Conservation (phyloP, 1,284 basidiomycete genomes). For the Cutaneotrichosporon spelunceum region DNA sequence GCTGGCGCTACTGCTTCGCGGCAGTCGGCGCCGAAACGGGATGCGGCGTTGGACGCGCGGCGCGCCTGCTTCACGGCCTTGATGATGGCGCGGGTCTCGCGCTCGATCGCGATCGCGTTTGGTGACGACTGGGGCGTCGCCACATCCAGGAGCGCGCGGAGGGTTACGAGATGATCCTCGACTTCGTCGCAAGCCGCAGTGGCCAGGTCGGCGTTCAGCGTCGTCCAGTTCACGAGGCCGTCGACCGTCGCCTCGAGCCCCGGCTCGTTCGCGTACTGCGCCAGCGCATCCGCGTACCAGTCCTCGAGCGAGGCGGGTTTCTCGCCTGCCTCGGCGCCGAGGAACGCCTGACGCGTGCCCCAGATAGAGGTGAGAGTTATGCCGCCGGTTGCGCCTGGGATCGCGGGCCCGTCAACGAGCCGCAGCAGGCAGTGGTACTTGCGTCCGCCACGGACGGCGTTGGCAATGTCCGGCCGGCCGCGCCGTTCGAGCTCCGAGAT, state of each 20-base stretch:
- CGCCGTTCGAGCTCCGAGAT: not conserved
- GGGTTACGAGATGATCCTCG: not conserved
- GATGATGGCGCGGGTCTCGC: not conserved
- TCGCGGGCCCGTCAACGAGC: slow-evolving; percentile 2
- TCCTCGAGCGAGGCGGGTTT: slow-evolving; percentile 7
- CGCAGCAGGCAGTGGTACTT: slow-evolving; percentile 7
- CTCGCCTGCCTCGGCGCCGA: not conserved
- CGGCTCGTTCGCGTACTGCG: slow-evolving; percentile 4
- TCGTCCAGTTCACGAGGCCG: slow-evolving; percentile 10
- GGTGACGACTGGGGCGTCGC: not conserved
- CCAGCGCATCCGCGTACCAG: slow-evolving; percentile 9
- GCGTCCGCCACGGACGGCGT: slow-evolving; percentile 1
- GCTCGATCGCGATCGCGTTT: not conserved
- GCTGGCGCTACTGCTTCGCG: not conserved
- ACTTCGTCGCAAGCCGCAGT: slow-evolving; percentile 4
- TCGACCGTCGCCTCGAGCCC: slow-evolving; percentile 6
- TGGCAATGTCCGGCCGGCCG: slow-evolving; percentile 1
- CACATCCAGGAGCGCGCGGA: not conserved
- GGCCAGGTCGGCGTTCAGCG: slow-evolving; percentile 5
- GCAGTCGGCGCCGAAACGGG: slow-evolving; percentile 6
- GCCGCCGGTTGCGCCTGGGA: slow-evolving; percentile 1
- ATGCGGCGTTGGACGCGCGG: slow-evolving; percentile 2
- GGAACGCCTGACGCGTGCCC: slow-evolving; percentile 10
- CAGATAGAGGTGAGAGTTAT: slow-evolving; percentile 4
- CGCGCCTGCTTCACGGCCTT: slow-evolving; percentile 5